phyloP scores from a whole-genome alignment of 1,284 basidiomycete genomes.

The Lignosus rhinocerotis region DNA sequence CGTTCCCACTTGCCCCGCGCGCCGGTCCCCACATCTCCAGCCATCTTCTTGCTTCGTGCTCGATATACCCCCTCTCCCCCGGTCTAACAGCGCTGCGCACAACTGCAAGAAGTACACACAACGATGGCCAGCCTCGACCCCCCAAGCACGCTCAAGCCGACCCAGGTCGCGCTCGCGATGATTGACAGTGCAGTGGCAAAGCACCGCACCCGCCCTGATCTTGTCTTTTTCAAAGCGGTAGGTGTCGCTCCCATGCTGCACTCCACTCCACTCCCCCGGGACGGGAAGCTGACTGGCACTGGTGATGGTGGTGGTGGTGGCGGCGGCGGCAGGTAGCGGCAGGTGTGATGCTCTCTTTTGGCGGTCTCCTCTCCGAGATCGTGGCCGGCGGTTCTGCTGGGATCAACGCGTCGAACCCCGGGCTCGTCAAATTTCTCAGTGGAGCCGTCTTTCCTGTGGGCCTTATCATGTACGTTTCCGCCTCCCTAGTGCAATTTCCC shows the following conservation, averaged over 20 bases:
- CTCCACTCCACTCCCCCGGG: not conserved
- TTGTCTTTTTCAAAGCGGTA: constrained; percentile 68
- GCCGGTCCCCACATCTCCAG: not conserved
- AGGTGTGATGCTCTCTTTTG: constrained; percentile 71
- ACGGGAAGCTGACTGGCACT: not conserved
- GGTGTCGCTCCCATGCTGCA: constrained; percentile 25
- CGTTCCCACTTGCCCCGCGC: constrained; percentile 2
- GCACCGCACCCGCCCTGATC: constrained; percentile 61
- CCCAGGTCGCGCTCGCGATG: constrained; percentile 57
- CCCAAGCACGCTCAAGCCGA: constrained; percentile 60
- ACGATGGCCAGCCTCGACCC: constrained; percentile 30
- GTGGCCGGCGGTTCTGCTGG: constrained; percentile 58
- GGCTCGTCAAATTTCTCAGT: constrained; percentile 63
- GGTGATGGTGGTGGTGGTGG: not conserved
- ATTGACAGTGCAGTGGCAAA: constrained; percentile 59
- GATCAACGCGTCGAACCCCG: constrained; percentile 56
- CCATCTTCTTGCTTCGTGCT: not conserved
- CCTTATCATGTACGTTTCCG: constrained; percentile 61
- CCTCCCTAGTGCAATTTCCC: too few relatives aligned
- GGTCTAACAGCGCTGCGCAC: not conserved
- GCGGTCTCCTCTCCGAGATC: constrained; percentile 64
- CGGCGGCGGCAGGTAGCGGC: constrained; percentile 53
- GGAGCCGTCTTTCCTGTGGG: constrained; percentile 75
- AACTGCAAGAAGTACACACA: not conserved
- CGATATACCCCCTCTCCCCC: not conserved